phyloP scores from a whole-genome alignment of 2,329 filamentous ascomycete genomes.

The Nakataea oryzae region DNA sequence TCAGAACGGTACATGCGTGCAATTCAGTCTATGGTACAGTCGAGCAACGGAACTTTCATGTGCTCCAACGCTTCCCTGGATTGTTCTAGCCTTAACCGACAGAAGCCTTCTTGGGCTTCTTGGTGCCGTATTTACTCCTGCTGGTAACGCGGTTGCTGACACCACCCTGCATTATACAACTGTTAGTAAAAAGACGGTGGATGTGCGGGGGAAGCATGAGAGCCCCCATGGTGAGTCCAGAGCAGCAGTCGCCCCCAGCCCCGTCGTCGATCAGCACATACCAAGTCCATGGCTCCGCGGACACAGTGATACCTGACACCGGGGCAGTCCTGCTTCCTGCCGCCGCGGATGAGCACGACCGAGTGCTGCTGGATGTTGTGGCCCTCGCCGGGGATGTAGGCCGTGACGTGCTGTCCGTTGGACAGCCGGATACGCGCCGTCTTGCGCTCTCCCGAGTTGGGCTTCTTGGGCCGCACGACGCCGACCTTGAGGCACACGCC shows the following conservation, averaged over 20 bases:
- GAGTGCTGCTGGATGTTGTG: slow-evolving; percentile 99
- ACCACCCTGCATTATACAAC: slow-evolving; percentile 55
- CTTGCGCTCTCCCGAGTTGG: slow-evolving; percentile 95
- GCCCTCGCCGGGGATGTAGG: slow-evolving; percentile 93
- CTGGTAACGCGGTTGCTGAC: slow-evolving; percentile 75
- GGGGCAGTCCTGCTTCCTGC: slow-evolving; percentile 90
- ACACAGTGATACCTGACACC: slow-evolving; percentile 96
- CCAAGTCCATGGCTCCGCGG: slow-evolving; percentile 84
- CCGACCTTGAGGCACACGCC: slow-evolving; percentile 93
- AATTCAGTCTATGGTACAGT: background rate
- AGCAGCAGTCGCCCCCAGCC: background rate
- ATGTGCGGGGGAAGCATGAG: background rate
- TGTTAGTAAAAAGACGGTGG: background rate
- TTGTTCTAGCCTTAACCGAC: slow-evolving; percentile 25
- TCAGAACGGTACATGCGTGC: background rate
- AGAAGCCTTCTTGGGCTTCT: slow-evolving; percentile 85
- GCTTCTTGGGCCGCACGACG: slow-evolving; percentile 94
- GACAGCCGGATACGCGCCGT: slow-evolving; percentile 85
- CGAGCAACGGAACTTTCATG: background rate
- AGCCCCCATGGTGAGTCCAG: background rate
- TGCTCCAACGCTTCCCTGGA: background rate
- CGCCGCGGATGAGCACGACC: slow-evolving; percentile 90
- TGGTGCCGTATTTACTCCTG: slow-evolving; percentile 94
- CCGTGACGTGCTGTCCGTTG: slow-evolving; percentile 76
- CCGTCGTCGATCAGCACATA: slow-evolving; percentile 37